These are phyloP conservation scores for Penicillium aurantiogriseum DNA, from an alignment of 2,329 filamentous ascomycete species.

Conservation along the genomic window DNA sequence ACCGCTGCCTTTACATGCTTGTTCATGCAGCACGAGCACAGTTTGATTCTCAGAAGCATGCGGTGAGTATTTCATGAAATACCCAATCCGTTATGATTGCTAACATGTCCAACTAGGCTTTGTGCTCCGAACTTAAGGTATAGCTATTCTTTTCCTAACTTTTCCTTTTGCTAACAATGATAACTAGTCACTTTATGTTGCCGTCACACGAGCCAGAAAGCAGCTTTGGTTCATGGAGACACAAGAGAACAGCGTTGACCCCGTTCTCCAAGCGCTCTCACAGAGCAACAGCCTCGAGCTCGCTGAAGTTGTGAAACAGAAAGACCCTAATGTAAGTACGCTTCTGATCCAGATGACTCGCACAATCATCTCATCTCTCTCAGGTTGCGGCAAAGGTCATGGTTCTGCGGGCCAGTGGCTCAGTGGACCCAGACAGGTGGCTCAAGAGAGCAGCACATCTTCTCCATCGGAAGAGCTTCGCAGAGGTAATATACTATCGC, in stretches of 20 bases:
- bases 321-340: slow-evolving; percentile 9
- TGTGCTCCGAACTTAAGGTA: slow-evolving; percentile 18
- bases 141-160: background rate
- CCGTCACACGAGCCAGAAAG: slow-evolving; percentile 29
- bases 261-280: slow-evolving; percentile 18
- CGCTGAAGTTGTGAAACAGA: slow-evolving; percentile 18
- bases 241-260: slow-evolving; percentile 5
- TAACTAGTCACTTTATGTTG: slow-evolving; percentile 32
- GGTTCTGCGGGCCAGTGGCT: slow-evolving; percentile 21
- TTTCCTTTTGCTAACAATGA: background rate
- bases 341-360: background rate
- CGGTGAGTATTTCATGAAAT: slow-evolving; percentile 1
- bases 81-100: background rate
- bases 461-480: slow-evolving; percentile 22
- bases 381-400: slow-evolving; percentile 16
- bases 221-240: slow-evolving; percentile 27
- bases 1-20: slow-evolving; percentile 22
- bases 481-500: slow-evolving; percentile 14
- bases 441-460: slow-evolving; percentile 19
- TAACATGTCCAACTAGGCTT: slow-evolving; percentile 8
- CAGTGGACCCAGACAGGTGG: slow-evolving; percentile 24
- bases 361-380: background rate
- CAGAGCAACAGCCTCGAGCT: slow-evolving; percentile 2
- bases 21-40: background rate
- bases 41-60: slow-evolving; percentile 25